A percentile compares a stretch with the other conserved stretches of the same genome.
These are phyloP conservation scores for Ceratocystis albifundus DNA, from an alignment of 2,329 filamentous ascomycete species.

Conservation along the genomic window DNA sequence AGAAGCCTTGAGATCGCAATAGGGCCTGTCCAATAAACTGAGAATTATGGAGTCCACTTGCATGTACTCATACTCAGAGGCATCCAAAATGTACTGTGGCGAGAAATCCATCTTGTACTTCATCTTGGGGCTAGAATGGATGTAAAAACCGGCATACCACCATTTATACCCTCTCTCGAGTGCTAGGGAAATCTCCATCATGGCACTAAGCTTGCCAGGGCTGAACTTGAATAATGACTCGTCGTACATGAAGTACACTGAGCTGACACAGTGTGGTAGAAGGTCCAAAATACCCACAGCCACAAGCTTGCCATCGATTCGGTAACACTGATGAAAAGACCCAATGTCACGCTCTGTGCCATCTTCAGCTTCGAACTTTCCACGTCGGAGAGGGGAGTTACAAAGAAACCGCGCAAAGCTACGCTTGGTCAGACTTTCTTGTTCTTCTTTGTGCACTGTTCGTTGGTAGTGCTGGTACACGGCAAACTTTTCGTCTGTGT, in stretches of 20 bases:
- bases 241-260: conserved; percentile 75
- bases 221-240: conserved; percentile 57
- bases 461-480: conserved; percentile 67
- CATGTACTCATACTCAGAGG: conserved; percentile 52
- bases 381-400: conserved; percentile 49
- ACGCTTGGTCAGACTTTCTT: conserved; percentile 27
- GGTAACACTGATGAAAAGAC: conserved; percentile 72
- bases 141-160: conserved; percentile 76
- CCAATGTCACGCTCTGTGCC: conserved; percentile 49
- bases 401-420: conserved; percentile 67
- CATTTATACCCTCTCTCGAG: conserved; percentile 57
- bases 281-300: conserved; percentile 69
- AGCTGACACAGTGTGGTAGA: conserved; percentile 63
- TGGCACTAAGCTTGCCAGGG: conserved; percentile 64
- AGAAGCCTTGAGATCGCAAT: background rate
- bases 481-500: conserved; percentile 62
- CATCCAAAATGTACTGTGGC: conserved; percentile 63
- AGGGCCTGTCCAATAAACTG: conserved; percentile 6
- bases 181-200: conserved; percentile 61
- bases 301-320: conserved; percentile 62
- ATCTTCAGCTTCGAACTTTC: conserved; percentile 35
- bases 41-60: conserved; percentile 36
- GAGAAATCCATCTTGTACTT: conserved; percentile 70
- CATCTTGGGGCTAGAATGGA: conserved; percentile 73
- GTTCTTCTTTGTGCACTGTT: conserved; percentile 57